Percentiles rank a stretch among this genome's conserved stretches.
phyloP scores from a whole-genome alignment of 148 eudicot species.

The Persicaria maculosa region DNA sequence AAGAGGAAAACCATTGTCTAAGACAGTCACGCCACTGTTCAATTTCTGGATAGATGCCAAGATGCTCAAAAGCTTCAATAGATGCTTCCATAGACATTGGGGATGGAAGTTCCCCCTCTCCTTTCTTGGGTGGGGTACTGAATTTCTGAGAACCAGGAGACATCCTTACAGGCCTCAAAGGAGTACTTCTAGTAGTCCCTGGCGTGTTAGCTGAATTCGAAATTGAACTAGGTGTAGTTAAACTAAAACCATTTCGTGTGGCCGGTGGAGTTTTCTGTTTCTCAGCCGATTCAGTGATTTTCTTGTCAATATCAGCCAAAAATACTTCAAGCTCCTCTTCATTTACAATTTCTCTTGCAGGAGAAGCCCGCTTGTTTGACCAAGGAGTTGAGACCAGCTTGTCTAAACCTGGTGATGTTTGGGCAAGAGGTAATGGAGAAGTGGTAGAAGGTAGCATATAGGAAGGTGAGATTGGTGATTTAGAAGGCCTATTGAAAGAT shows the following conservation, averaged over 20 bases:
- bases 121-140: conserved; percentile 88
- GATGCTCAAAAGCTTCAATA: conserved; percentile 64
- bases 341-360: conserved; percentile 58
- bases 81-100: conserved; percentile 98
- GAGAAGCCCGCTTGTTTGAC: conserved; percentile 67
- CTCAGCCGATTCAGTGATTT: conserved; percentile 68
- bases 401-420: conserved; percentile 52
- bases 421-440: conserved; percentile 43
- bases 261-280: conserved; percentile 77
- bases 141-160: conserved; percentile 94
- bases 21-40: conserved; percentile 89
- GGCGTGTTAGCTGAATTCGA: conserved; percentile 56
- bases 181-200: conserved; percentile 83
- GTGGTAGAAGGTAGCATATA: conserved; percentile 52
- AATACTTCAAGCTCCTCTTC: conserved; percentile 79
- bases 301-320: conserved; percentile 71
- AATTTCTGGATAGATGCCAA: conserved; percentile 80
- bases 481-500: conserved; percentile 49
- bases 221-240: conserved; percentile 57
- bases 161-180: conserved; percentile 87
- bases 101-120: conserved; percentile 79
- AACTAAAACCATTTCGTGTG: conserved; percentile 49
- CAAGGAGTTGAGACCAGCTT: conserved; percentile 58
- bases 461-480: conserved; percentile 59
- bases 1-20: conserved; percentile 94